Percentiles rank a stretch among this genome's conserved stretches.
phyloP scores from a whole-genome alignment of 768 basidiomycete genomes.

The Inosperma sp. region DNA sequence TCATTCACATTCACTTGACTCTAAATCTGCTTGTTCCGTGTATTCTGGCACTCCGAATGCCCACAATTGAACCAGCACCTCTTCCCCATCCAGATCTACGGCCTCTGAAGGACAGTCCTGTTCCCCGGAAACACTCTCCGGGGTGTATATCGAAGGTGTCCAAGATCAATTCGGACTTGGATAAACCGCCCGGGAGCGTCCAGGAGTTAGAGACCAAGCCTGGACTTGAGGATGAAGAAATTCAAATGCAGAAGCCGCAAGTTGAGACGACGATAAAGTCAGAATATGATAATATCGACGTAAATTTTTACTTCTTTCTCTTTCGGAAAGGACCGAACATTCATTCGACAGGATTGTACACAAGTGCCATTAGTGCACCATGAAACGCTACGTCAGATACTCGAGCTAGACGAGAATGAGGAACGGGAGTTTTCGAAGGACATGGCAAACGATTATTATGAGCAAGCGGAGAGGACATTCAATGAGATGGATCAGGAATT shows the following conservation, averaged over 20 bases:
- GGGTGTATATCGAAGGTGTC: neutral
- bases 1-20: too few relatives aligned
- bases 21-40: too few relatives aligned
- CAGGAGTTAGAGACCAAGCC: neutral
- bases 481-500: conserved; percentile 69
- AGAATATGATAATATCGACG: neutral
- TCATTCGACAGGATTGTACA: conserved; percentile 10
- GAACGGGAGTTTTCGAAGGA: conserved; percentile 64
- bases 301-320: neutral
- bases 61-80: neutral
- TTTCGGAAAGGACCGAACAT: neutral
- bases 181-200: neutral
- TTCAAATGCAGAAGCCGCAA: neutral
- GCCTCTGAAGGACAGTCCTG: neutral
- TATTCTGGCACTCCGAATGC: too few relatives aligned
- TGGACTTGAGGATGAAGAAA: too few relatives aligned
- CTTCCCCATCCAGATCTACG: neutral
- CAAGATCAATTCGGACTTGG: neutral
- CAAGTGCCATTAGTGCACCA: conserved; percentile 55
- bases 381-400: conserved; percentile 79
- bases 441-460: conserved; percentile 79
- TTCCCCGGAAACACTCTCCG: neutral
- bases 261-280: neutral
- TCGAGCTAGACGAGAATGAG: conserved; percentile 86
- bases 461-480: conserved; percentile 76